phyloP scores from a whole-genome alignment of 306 rosid genomes.

The Castanospermum australe region DNA sequence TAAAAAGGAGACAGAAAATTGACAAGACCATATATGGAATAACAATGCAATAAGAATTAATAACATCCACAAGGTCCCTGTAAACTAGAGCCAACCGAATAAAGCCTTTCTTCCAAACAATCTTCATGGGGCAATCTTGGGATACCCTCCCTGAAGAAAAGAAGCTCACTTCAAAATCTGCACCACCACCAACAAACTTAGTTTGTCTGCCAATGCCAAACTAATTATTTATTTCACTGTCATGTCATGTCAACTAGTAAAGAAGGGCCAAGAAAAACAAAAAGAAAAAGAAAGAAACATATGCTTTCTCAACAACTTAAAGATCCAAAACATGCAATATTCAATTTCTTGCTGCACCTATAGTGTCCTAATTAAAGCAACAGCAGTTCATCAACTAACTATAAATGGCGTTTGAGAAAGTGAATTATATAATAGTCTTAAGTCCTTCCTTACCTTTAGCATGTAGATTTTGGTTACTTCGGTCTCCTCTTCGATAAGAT shows the following conservation, averaged over 20 bases:
- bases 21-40: constrained; percentile 95
- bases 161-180: constrained; percentile 67
- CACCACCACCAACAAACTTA: constrained; percentile 33
- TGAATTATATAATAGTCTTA: not conserved
- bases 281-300: not conserved
- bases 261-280: not conserved
- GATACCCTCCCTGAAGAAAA: constrained; percentile 52
- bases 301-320: not conserved
- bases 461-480: constrained; percentile 33
- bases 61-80: constrained; percentile 90
- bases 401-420: not conserved
- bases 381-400: not conserved
- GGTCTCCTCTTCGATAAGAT: constrained; percentile 51
- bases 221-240: not conserved
- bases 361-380: not conserved
- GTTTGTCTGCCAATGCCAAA: constrained; percentile 7
- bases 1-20: constrained; percentile 69
- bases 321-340: not conserved
- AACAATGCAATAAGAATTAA: constrained; percentile 79
- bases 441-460: constrained; percentile 33
- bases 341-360: not conserved
- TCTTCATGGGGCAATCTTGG: constrained; percentile 72
- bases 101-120: constrained; percentile 90
- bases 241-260: not conserved
- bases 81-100: constrained; percentile 80